These are phyloP conservation scores for Aspergillus tamarii DNA, from an alignment of 2,329 filamentous ascomycete genomes.

Conservation along the genomic window DNA sequence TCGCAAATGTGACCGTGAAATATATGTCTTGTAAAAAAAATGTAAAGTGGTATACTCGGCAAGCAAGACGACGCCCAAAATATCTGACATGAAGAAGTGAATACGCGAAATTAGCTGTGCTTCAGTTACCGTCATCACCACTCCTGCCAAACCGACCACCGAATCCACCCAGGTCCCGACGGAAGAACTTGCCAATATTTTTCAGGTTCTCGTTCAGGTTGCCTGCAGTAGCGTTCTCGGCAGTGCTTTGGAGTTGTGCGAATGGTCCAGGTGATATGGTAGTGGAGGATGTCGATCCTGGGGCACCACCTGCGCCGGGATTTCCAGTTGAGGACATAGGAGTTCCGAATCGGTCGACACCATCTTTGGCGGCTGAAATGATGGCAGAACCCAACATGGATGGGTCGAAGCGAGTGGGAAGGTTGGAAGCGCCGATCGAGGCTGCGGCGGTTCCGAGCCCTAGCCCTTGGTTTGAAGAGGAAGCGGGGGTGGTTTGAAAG, in stretches of 20 bases:
- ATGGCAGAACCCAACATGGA: slow-evolving; percentile 82
- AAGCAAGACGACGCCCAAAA: neutral
- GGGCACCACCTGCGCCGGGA: slow-evolving; percentile 28
- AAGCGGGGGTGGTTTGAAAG: slow-evolving; percentile 48
- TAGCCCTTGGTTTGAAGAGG: slow-evolving; percentile 47
- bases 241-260: slow-evolving; percentile 25
- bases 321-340: slow-evolving; percentile 32
- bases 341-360: slow-evolving; percentile 75
- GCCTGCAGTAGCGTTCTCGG: slow-evolving; percentile 54
- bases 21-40: neutral
- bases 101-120: neutral
- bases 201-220: slow-evolving; percentile 92
- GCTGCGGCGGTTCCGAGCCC: slow-evolving; percentile 46
- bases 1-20: neutral
- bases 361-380: slow-evolving; percentile 84
- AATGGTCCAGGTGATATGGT: slow-evolving; percentile 28
- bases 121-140: slow-evolving; percentile 32
- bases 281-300: slow-evolving; percentile 23
- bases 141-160: slow-evolving; percentile 68
- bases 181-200: slow-evolving; percentile 96
- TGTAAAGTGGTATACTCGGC: neutral
- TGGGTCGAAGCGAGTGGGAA: slow-evolving; percentile 73
- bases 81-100: neutral
- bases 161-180: slow-evolving; percentile 78
- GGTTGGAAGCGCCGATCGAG: slow-evolving; percentile 48